Base-by-base conservation (phyloP, 805 yeast species). In the Saturnispora kantuleensis region DNA sequence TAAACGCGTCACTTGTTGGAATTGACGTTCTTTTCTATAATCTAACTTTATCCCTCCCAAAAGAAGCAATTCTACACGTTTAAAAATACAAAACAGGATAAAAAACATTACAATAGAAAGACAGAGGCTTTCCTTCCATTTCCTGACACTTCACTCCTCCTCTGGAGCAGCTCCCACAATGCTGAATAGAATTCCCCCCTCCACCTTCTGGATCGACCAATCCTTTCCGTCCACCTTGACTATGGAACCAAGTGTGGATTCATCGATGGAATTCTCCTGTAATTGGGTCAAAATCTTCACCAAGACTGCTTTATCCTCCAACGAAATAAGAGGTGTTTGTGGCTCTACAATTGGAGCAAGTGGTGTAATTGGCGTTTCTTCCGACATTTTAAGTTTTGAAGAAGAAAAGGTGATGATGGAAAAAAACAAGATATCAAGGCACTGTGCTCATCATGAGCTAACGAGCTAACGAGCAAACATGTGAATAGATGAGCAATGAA, bases 251-350 rank as follows among this genome's bases (percentile, higher is more conserved):
- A 31, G 37, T 7, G 41, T 38, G 11, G 26, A 21, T 21, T 38
- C 45, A 17, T 36, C 36, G 12, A 13, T 11, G 3, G 15, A 17
- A 13, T 32, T 13, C 8, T 33, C 38, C n/a, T 40, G 39, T 16
- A 42, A 31, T 15, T 42, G 45, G 5, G 35, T 13, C 11, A 42
- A 32, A 21, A 42, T 30, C 37, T 37, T 42, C 17, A 29, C 30
- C 8, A 42, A 31, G 5, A 36, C 32, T 12, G 31, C 41, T 31
- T 31, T 42, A 26, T 42, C 45, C 13, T 31, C 37, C 3, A 28
- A 5, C 10, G 45, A 35, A 32, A 42, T 42, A 12, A 39, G 42
- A 12, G 26, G 26, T 7, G 26, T 7, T 5, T 21, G 34, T n/a
- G 15, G 10, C 5, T 10, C n/a, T 9, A 4, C n/a, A 32, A 32